Base-by-base conservation (phyloP, 73 alveolate genomes). In the Uronychia setigera region DNA sequence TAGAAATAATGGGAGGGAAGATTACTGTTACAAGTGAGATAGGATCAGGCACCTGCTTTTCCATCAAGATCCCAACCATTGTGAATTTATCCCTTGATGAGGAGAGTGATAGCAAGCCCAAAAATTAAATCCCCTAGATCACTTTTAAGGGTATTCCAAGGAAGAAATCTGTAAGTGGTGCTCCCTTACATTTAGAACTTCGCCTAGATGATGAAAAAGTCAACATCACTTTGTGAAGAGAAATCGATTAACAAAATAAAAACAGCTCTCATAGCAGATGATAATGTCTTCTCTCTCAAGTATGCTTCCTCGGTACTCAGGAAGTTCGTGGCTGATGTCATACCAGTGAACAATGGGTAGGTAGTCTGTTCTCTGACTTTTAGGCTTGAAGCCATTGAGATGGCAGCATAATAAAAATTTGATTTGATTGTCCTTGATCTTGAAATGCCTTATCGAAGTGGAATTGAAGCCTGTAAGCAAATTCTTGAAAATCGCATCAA, bases 1-100 rank as follows among this genome's bases (percentile, higher is more conserved):
- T 80, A 1, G 87, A 80, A 59, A 57, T 59, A 1, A 32, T 80
- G 75, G 59, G 31, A 1, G 87, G 87, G 1, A 11, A 57, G n/a
- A 80, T 80, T 33, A 58, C 27, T 0, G 87, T 78, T 0, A 1
- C 19, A 25, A 28, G 60, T 1, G 30, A 57, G 29, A 46, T 32
- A 33, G 60, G 60, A 1, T 67, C 25, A 0, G 59, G 84, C 33
- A 33, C 84, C 26, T 31, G 33, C 29, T 78, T 78, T 26, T 26
- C 76, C 0, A 33, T 78, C 14, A 76, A 30, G 79, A 27, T 67
- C 14, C 79, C 79, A 11, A 67, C 33, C 29, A 67, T 46, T 5
- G 5, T 46, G 67, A 11, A 5, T 46, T 46, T 5, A 11, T 46
- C 67, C 19, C 5, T 46, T 5, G 67, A 46, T 46, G 67, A 46